phyloP scores from a whole-genome alignment of 148 eudicot species.

The Chenopodium album region DNA sequence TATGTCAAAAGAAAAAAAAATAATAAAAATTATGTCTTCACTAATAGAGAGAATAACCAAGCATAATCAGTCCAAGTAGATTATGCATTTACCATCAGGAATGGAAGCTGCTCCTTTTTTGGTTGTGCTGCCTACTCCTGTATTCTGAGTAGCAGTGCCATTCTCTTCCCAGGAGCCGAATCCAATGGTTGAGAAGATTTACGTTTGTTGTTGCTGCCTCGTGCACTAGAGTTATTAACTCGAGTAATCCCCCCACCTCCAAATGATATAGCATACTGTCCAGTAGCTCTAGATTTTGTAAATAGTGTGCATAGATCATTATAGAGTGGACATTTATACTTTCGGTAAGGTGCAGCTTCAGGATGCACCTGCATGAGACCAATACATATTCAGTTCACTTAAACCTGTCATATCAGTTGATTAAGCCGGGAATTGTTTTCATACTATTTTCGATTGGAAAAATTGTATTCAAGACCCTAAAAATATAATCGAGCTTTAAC shows the following conservation, averaged over 20 bases:
- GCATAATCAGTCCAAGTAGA: not conserved
- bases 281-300: not conserved
- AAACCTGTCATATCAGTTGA: not conserved
- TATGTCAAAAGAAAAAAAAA: too few relatives aligned
- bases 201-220: too few relatives aligned
- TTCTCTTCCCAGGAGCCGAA: not conserved
- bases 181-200: too few relatives aligned
- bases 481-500: not conserved
- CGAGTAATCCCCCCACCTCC: not conserved
- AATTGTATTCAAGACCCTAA: too few relatives aligned
- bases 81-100: not conserved
- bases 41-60: not conserved
- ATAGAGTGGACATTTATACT: not conserved
- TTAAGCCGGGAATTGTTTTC: too few relatives aligned
- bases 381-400: not conserved
- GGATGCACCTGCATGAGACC: not conserved
- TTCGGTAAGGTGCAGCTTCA: not conserved
- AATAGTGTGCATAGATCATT: not conserved
- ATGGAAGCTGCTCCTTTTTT: not conserved
- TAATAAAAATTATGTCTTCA: not conserved
- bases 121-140: not conserved
- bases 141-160: not conserved
- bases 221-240: too few relatives aligned
- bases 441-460: too few relatives aligned
- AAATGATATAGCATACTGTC: not conserved